phyloP scores from a whole-genome alignment of 169 alveolate genomes.

The Plasmodium coatneyi region DNA sequence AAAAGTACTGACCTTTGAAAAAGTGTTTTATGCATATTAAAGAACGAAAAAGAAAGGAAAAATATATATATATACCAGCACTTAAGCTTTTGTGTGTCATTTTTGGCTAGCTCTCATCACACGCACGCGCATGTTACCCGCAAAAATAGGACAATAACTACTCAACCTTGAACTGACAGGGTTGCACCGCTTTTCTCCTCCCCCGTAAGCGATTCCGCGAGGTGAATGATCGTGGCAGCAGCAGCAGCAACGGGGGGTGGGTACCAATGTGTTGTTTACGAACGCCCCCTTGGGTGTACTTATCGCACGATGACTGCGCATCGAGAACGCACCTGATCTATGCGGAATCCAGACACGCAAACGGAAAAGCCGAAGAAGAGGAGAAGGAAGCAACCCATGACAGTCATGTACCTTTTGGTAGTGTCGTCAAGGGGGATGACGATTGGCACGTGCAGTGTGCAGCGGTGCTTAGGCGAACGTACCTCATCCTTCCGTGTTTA shows the following conservation, averaged over 20 bases:
- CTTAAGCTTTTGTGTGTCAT: no score
- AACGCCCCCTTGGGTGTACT: not conserved
- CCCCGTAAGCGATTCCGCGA: no score
- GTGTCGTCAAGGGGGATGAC: not conserved
- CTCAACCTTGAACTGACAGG: not conserved
- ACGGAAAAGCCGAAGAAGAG: conserved; percentile 3
- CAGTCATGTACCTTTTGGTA: not conserved
- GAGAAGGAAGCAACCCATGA: not conserved
- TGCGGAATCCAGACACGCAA: conserved; percentile 18
- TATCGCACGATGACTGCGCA: not conserved
- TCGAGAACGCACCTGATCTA: conserved; percentile 28
- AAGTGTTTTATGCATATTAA: no score
- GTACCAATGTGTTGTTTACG: no score
- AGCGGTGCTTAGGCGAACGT: no score
- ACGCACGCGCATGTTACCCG: not conserved
- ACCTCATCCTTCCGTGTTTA: no score
- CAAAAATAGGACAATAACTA: not conserved
- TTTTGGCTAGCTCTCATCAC: not conserved
- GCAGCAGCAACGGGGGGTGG: no score
- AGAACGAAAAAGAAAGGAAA: no score
- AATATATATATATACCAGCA: no score
- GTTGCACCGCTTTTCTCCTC: no score
- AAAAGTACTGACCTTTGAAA: no score
- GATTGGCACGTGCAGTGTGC: not conserved
- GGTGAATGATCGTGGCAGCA: no score